Evolutionary conservation across 2,329 filamentous ascomycete genomes (phyloP).

Genomic region (Zymoseptoria crescenta): DNA sequence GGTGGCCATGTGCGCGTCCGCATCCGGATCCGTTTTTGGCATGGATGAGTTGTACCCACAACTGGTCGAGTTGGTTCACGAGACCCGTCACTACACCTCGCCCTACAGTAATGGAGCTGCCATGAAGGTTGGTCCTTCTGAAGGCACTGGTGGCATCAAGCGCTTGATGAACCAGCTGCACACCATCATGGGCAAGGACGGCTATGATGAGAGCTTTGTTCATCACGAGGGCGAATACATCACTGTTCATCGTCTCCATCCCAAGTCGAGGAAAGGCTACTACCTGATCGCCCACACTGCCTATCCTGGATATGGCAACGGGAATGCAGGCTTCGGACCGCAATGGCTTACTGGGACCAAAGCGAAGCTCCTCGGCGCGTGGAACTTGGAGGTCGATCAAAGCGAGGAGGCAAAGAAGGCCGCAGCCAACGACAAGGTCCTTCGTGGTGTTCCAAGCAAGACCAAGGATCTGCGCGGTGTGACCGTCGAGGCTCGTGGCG

Average conservation of each 20-base stretch:
- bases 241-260: conserved; percentile 91
- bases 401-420: conserved; percentile 59
- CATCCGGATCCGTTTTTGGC: conserved; percentile 92
- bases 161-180: conserved; percentile 93
- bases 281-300: conserved; percentile 95
- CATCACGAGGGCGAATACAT: conserved; percentile 96
- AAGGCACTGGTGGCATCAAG: conserved; percentile 84
- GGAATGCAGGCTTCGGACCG: conserved; percentile 70
- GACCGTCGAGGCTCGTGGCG: conserved; percentile 60
- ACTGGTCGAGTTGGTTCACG: conserved; percentile 85
- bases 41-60: conserved; percentile 95
- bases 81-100: conserved; percentile 76
- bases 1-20: conserved; percentile 91
- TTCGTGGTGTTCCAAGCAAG: conserved; percentile 77
- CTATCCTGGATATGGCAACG: conserved; percentile 81
- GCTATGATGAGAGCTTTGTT: conserved; percentile 90
- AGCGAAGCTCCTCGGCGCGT: conserved; percentile 78
- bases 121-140: conserved; percentile 60
- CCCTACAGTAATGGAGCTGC: conserved; percentile 54
- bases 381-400: conserved; percentile 85
- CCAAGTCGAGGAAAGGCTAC: conserved; percentile 83
- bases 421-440: conserved; percentile 59
- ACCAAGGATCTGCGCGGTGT: conserved; percentile 69
- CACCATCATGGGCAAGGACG: conserved; percentile 88
- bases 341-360: conserved; percentile 77